Evolutionary conservation across 2,329 filamentous ascomycete species (phyloP).

Genomic region (Chlorencoelia australis): DNA sequence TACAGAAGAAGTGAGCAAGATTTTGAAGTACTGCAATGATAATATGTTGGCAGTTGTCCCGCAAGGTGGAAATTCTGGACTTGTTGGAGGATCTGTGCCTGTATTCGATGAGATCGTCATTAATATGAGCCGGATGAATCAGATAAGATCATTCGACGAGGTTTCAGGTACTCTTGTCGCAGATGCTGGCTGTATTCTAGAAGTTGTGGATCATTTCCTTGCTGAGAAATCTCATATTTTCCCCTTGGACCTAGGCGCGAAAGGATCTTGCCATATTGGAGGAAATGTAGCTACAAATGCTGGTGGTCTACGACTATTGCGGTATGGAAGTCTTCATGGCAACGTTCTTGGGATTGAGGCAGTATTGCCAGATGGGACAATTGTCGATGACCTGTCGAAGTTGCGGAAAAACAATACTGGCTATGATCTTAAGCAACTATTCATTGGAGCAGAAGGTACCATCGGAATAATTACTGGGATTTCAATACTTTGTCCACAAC

Average conservation of each 20-base stretch:
- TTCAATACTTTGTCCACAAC: conserved; percentile 80
- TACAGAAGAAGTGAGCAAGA: conserved; percentile 80
- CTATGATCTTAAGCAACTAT: conserved; percentile 93
- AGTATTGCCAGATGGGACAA: conserved; percentile 84
- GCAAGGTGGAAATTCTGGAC: conserved; percentile 91
- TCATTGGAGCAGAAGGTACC: conserved; percentile 92
- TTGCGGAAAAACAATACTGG: conserved; percentile 98
- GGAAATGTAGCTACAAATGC: conserved; percentile 96
- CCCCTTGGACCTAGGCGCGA: conserved; percentile 92
- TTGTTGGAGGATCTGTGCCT: conserved; percentile 90
- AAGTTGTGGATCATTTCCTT: conserved; percentile 77
- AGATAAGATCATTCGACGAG: conserved; percentile 84
- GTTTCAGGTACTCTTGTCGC: conserved; percentile 83
- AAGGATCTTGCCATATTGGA: conserved; percentile 92
- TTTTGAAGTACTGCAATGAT: conserved; percentile 92
- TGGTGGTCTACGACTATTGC: conserved; percentile 76
- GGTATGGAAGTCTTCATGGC: conserved; percentile 91
- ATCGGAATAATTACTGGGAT: conserved; percentile 89
- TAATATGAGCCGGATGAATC: conserved; percentile 82
- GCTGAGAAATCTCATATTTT: conserved; percentile 81
- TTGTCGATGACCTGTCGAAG: conserved; percentile 79
- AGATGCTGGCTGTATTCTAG: conserved; percentile 85
- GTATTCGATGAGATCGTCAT: conserved; percentile 98
- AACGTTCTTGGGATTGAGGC: conserved; percentile 88
- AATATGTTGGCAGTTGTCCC: conserved; percentile 87